These are phyloP conservation scores for Cyclaneusma minus DNA, from an alignment of 2,329 filamentous ascomycete genomes.

Conservation along the genomic window DNA sequence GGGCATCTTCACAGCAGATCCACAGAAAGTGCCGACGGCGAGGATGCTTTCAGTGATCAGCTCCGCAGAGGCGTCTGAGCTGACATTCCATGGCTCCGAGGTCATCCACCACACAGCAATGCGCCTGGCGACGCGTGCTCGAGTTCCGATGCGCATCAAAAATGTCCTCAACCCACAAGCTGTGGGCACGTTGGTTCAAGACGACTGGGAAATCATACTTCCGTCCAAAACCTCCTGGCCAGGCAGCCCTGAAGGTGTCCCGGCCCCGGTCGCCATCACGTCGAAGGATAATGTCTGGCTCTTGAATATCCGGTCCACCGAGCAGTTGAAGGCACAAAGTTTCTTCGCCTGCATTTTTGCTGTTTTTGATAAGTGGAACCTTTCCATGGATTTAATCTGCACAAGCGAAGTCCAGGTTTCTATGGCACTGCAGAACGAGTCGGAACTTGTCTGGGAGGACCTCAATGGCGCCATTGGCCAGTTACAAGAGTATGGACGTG, in stretches of 20 bases:
- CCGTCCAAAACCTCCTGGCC: slow-evolving; percentile 17
- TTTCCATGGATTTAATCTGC: slow-evolving; percentile 35
- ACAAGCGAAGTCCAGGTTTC: slow-evolving; percentile 31
- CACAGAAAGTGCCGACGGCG: slow-evolving; percentile 50
- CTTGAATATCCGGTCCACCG: slow-evolving; percentile 36
- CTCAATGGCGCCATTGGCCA: slow-evolving; percentile 20
- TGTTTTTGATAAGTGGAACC: slow-evolving; percentile 30
- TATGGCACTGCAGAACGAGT: slow-evolving; percentile 35
- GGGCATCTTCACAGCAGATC: slow-evolving; percentile 58
- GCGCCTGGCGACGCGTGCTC: slow-evolving; percentile 50
- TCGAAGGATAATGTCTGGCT: slow-evolving; percentile 36
- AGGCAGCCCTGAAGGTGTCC: slow-evolving; percentile 19
- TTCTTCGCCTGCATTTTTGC: slow-evolving; percentile 37
- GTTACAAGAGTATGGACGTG: slow-evolving; percentile 27
- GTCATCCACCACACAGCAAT: slow-evolving; percentile 58
- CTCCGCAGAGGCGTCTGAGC: slow-evolving; percentile 47
- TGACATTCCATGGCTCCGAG: slow-evolving; percentile 38
- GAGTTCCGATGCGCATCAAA: slow-evolving; percentile 53
- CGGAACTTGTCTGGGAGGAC: slow-evolving; percentile 24
- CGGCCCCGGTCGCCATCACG: slow-evolving; percentile 23
- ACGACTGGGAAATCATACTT: slow-evolving; percentile 20
- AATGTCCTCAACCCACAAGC: slow-evolving; percentile 53
- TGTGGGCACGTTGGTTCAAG: slow-evolving; percentile 42
- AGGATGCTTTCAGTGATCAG: slow-evolving; percentile 43
- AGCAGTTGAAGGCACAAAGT: slow-evolving; percentile 33